Evolutionary conservation across 1,284 basidiomycete species (phyloP), one percentile per base, ranked within the genome.

Genomic region (Ustilago bromivora): DNA sequence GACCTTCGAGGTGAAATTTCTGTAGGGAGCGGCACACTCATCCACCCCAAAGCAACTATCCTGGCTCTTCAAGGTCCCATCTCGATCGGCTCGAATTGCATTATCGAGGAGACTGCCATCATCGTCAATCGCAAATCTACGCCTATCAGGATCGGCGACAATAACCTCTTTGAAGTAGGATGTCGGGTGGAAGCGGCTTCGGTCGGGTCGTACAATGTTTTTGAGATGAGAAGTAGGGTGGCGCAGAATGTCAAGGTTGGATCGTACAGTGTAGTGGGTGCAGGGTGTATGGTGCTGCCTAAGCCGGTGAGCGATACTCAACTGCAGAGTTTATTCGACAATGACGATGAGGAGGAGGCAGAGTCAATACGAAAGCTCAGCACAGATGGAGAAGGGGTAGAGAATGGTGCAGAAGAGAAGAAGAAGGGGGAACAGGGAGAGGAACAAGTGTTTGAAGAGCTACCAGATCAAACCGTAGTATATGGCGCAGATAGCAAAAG

Each of bases 31-130:
- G 81, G 78, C 35, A 93, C 92, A 1, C 92, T 98, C 57, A 90
- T 99, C n/a, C 96, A 98, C 80, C 96, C 96, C 0, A 94, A 94
- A 84, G 94, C 93, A 0, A 93, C 92, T 35, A 92, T 98, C 73
- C 92, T 95, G 72, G 95, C 94, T 8, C 90, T 94, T 51, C 91
- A 91, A 6, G 95, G 93, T 0, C 92, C 94, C 3, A 94, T 98
- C 73, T 89, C 93, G 53, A 92, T 98, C 55, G 96, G 95, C 9
- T 89, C 91, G 31, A 91, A 92, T 62, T 96, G 94, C 85, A 94
- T 98, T 80, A 90, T 99, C 61, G 96, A 98, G 84, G 96, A 98
- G 86, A 90, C 90, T 9, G 93, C 91, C 2, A 91, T 95, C 77
- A 91, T 98, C 71, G 91, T 96, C 65, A 96, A 97, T 85, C 89